Evolutionary conservation across 805 yeast species (phyloP).

Genomic region (Candida hungchunana): DNA sequence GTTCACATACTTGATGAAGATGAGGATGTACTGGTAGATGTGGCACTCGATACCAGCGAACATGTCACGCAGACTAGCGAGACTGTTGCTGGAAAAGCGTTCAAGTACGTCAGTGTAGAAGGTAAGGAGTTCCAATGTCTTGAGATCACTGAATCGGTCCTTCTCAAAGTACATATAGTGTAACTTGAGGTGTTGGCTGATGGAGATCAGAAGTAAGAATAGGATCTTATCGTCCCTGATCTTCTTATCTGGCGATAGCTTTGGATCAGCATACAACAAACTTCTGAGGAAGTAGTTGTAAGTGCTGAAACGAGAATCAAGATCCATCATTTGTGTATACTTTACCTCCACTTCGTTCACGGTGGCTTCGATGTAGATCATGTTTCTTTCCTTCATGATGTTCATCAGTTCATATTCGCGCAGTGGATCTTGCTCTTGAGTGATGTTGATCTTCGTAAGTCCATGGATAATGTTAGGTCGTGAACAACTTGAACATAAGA

Average conservation of each 20-base stretch:
- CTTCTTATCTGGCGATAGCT: background rate
- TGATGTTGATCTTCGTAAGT: constrained; percentile 4
- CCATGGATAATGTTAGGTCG: constrained; percentile 20
- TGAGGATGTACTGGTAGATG: constrained; percentile 19
- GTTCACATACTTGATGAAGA: constrained; percentile 22
- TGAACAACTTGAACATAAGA: constrained; percentile 15
- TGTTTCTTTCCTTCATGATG: constrained; percentile 18
- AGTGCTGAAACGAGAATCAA: constrained; percentile 16
- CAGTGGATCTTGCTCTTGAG: constrained; percentile 11
- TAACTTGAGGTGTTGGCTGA: constrained; percentile 17
- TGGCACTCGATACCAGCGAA: constrained; percentile 19
- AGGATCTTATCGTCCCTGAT: constrained; percentile 2
- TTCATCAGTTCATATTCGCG: constrained; percentile 18
- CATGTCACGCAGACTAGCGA: constrained; percentile 11
- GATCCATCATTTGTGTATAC: constrained; percentile 7
- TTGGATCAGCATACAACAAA: background rate
- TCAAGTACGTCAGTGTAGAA: constrained; percentile 4
- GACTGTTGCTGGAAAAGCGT: background rate
- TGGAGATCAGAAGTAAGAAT: constrained; percentile 8
- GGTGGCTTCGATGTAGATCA: constrained; percentile 12
- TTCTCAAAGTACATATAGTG: constrained; percentile 17
- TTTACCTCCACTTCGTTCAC: constrained; percentile 3
- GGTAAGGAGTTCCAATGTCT: constrained; percentile 9
- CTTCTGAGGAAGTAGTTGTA: constrained; percentile 7
- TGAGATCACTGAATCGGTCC: constrained; percentile 14